phyloP scores from a whole-genome alignment of 805 yeast genomes.

The Ogataea degrootiae region DNA sequence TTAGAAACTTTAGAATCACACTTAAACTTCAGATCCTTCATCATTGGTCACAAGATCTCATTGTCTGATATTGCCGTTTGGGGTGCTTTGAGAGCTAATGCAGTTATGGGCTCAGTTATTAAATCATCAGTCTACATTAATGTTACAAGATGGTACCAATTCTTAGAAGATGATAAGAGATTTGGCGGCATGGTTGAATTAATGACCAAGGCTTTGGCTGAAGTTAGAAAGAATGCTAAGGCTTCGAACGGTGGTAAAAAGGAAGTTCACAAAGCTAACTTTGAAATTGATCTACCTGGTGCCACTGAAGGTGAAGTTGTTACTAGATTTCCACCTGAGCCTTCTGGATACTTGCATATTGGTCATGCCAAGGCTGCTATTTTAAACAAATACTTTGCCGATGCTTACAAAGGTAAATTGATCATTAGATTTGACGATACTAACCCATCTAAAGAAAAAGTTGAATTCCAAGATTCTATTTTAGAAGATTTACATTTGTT shows the following conservation, averaged over 20 bases:
- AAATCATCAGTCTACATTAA: conserved; percentile 81
- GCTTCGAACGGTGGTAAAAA: conserved; percentile 56
- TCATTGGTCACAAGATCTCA: conserved; percentile 62
- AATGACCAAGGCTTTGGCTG: conserved; percentile 64
- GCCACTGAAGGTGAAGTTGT: conserved; percentile 95
- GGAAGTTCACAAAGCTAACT: conserved; percentile 90
- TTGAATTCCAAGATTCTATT: conserved; percentile 90
- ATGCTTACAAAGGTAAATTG: conserved; percentile 91
- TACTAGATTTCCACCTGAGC: conserved; percentile 99
- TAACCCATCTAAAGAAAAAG: conserved; percentile 94
- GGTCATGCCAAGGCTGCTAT: conserved; percentile 99
- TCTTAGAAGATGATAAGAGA: conserved; percentile 59
- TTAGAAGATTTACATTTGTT: conserved; percentile 85
- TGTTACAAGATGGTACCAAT: conserved; percentile 89
- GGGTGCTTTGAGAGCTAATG: conserved; percentile 93
- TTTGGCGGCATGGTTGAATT: conserved; percentile 69
- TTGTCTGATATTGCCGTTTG: conserved; percentile 84
- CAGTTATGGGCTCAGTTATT: conserved; percentile 85
- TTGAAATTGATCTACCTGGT: conserved; percentile 85
- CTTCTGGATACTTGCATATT: conserved; percentile 97
- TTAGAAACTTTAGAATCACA: conserved; percentile 79
- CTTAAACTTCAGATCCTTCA: conserved; percentile 78
- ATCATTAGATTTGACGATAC: conserved; percentile 98
- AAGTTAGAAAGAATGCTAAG: conserved; percentile 66
- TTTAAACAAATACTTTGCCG: conserved; percentile 93